A percentile compares a stretch with the other conserved stretches of the same genome.
Conservation (phyloP, 495 filamentous ascomycete genomes). For the Penicillium ochrochloron region DNA sequence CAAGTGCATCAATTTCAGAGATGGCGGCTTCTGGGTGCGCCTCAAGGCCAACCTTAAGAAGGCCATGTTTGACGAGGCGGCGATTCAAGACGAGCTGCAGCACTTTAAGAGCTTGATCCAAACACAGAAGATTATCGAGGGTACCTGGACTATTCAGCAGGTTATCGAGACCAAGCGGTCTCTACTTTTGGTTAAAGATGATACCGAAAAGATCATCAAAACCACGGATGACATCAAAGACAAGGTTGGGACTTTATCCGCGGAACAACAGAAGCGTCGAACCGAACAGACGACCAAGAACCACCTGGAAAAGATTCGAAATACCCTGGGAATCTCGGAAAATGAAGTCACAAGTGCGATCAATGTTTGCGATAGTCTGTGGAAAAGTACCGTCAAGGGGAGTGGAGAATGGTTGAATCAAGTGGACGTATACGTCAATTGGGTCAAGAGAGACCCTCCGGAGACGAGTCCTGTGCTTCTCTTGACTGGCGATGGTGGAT, state of each 20-base stretch:
- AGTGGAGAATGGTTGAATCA: slow-evolving; percentile 1
- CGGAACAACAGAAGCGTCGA: slow-evolving; percentile 1
- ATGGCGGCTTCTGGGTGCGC: background rate
- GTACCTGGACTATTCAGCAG: background rate
- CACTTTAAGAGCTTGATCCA: background rate
- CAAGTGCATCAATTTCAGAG: background rate
- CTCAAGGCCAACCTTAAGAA: slow-evolving; percentile 1
- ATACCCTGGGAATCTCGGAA: background rate
- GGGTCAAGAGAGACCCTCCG: background rate
- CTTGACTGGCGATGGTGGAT: background rate
- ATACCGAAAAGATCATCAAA: background rate
- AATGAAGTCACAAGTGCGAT: background rate
- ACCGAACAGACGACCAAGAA: slow-evolving; percentile 4
- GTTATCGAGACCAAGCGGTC: slow-evolving; percentile 3
- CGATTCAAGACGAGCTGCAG: background rate
- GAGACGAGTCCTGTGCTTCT: background rate
- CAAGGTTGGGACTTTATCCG: background rate
- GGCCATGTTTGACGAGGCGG: slow-evolving; percentile 5
- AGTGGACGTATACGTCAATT: background rate
- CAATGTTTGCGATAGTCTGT: background rate
- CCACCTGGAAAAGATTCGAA: background rate
- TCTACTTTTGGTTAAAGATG: background rate
- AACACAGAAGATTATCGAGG: slow-evolving; percentile 1
- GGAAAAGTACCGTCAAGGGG: slow-evolving; percentile 4
- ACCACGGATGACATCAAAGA: background rate